Base-by-base conservation (phyloP, 805 yeast genomes). In the Starmerella riodocensis region DNA sequence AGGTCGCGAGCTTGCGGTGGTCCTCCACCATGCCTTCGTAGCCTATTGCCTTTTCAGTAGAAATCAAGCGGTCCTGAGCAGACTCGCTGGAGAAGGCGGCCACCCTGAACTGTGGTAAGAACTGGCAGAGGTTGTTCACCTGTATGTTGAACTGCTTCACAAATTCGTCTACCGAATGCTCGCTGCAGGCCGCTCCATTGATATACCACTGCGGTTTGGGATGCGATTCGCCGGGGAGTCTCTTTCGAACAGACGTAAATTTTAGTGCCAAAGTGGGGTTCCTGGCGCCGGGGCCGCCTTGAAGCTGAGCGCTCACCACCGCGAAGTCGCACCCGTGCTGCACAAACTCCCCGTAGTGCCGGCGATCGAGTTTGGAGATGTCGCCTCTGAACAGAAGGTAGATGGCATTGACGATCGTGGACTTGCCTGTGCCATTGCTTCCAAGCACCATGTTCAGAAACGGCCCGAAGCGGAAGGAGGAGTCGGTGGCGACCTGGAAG, bases 381-480 rank as follows among this genome's bases (percentile, higher is more conserved):
- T 71, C 74, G 1, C 96, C 97, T 1, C 78, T 88, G 14, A 91
- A 61, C 0, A 95, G 94, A 25, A 91, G 64, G 54, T 94, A 88
- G 1, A 88, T 73, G 0, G 95, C 97, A 44, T 95, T 82, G 4
- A 91, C 86, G 52, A 91, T 73, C 0, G 97, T 84, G 28, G 91
- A 77, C 53, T 91, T 91, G 6, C 98, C 98, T 0, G 94, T 73
- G 26, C 99, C 99, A 56, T 91, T 91, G 11, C 96, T 96, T 0
- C 96, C 98, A 38, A 91, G 78, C 42, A 91, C 80, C 77, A 91
- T 74, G 55, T 91, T 91, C 54, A 91, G 65, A 2, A 77, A 66
- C 0, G 96, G 95, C 0, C 88, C 79, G 41, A 88, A 68, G 29
- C 67, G 66, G 58, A 42, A 52, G 12, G 49, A 36, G 7, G 46